Percentiles rank a stretch among this genome's conserved stretches.
Conservation (phyloP, 306 rosid species). For the Lagenaria siceraria region DNA sequence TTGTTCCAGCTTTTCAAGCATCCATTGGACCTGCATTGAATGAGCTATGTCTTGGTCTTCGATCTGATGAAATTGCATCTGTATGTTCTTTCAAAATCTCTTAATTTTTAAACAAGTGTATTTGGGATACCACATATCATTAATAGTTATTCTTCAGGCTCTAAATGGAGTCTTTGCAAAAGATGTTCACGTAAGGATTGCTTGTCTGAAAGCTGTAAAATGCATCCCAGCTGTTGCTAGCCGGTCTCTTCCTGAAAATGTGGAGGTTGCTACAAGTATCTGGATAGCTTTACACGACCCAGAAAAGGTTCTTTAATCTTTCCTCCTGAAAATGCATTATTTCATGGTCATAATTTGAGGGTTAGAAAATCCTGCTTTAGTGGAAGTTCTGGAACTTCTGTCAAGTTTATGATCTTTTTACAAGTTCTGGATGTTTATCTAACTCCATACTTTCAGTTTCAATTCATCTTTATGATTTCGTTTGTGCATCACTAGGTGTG, state of each 20-base stretch:
- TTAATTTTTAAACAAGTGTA: slow-evolving; percentile 6
- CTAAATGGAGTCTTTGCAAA: slow-evolving; percentile 83
- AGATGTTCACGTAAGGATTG: slow-evolving; percentile 88
- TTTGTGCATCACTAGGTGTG: background rate
- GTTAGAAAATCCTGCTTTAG: background rate
- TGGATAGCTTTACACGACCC: slow-evolving; percentile 96
- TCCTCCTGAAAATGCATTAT: background rate
- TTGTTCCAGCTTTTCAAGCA: slow-evolving; percentile 70
- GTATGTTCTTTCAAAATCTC: slow-evolving; percentile 30
- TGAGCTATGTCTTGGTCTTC: slow-evolving; percentile 89
- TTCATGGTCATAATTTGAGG: background rate
- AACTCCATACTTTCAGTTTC: background rate
- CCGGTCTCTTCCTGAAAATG: slow-evolving; percentile 52
- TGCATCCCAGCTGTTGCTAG: slow-evolving; percentile 80
- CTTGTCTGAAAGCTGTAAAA: slow-evolving; percentile 83
- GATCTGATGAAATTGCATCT: slow-evolving; percentile 67
- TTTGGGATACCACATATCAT: slow-evolving; percentile 12
- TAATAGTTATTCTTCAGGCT: slow-evolving; percentile 41
- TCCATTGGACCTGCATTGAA: slow-evolving; percentile 84
- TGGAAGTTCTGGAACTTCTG: background rate
- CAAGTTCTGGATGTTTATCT: background rate
- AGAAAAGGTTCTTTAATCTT: slow-evolving; percentile 53
- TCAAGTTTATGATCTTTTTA: background rate
- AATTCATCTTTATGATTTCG: background rate
- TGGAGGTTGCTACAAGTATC: slow-evolving; percentile 78